Conservation (phyloP, 108 stramenopile species). For the Craspedostauros australis region DNA sequence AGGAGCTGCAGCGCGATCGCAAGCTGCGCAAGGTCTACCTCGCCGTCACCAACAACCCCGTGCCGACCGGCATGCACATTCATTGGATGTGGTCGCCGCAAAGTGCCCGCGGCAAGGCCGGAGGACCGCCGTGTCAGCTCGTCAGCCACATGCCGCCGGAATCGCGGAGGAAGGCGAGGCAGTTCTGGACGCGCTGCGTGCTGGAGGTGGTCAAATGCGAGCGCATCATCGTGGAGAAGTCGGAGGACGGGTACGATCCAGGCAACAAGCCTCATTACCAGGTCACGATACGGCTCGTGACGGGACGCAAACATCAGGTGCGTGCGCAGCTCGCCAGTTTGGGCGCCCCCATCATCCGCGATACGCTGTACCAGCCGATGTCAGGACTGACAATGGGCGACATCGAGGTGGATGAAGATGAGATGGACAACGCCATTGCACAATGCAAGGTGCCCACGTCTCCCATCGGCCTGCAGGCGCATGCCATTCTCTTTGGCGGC, state of each 20-base stretch:
- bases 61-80: conserved; percentile 83
- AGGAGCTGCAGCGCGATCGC: conserved; percentile 65
- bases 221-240: conserved; percentile 49
- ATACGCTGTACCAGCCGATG: conserved; percentile 76
- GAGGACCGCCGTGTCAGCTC: conserved; percentile 83
- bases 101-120: conserved; percentile 51
- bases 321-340: conserved; percentile 79
- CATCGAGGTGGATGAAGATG: conserved; percentile 50
- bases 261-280: conserved; percentile 70
- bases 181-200: conserved; percentile 80
- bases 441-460: conserved; percentile 51
- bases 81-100: conserved; percentile 87
- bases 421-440: conserved; percentile 58
- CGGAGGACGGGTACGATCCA: conserved; percentile 46
- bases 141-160: conserved; percentile 60
- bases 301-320: conserved; percentile 86
- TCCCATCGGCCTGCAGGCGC: conserved; percentile 83
- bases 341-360: conserved; percentile 79
- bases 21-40: conserved; percentile 83
- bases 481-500: conserved; percentile 82
- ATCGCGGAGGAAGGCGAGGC: conserved; percentile 63
- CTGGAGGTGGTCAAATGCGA: conserved; percentile 80
- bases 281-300: conserved; percentile 78
- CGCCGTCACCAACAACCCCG: conserved; percentile 69
- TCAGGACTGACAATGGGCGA: conserved; percentile 67